These are phyloP conservation scores for Coriaria nepalensis DNA, from an alignment of 306 rosid genomes.

Conservation along the genomic window DNA sequence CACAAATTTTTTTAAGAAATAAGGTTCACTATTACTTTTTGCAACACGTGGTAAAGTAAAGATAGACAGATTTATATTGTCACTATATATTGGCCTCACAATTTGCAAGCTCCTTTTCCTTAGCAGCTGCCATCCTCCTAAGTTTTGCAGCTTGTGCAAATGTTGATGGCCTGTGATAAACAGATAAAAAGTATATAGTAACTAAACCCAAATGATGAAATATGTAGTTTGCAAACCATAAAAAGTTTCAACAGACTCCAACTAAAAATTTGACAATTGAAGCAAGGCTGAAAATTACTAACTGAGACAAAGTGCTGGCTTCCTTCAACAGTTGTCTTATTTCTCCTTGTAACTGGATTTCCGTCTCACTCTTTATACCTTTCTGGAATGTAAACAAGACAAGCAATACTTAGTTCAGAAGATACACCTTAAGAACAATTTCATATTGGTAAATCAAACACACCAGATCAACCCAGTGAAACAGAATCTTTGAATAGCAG, in stretches of 20 bases:
- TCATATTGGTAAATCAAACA: background rate
- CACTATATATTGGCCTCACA: constrained; percentile 34
- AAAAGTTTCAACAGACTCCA: background rate
- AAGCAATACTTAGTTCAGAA: background rate
- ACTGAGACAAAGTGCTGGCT: constrained; percentile 74
- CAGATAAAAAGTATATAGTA: background rate
- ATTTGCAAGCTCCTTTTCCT: constrained; percentile 79
- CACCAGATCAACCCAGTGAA: too few relatives aligned
- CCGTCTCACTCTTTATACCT: constrained; percentile 30
- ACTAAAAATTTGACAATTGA: background rate
- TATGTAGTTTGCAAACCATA: background rate
- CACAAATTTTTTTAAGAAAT: too few relatives aligned
- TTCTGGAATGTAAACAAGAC: constrained; percentile 22
- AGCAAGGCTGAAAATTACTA: constrained; percentile 19
- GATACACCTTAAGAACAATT: constrained; percentile 3
- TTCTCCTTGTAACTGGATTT: constrained; percentile 38
- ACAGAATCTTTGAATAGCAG: too few relatives aligned
- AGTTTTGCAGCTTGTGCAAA: constrained; percentile 87
- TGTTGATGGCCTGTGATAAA: constrained; percentile 59
- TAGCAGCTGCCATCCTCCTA: constrained; percentile 58
- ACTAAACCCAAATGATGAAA: constrained; percentile 2
- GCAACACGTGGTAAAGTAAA: background rate
- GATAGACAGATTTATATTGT: background rate
- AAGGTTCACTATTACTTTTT: too few relatives aligned
- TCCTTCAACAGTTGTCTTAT: constrained; percentile 62